Conservation (phyloP, 495 filamentous ascomycete genomes). For the Aspergillus mulundensis region DNA sequence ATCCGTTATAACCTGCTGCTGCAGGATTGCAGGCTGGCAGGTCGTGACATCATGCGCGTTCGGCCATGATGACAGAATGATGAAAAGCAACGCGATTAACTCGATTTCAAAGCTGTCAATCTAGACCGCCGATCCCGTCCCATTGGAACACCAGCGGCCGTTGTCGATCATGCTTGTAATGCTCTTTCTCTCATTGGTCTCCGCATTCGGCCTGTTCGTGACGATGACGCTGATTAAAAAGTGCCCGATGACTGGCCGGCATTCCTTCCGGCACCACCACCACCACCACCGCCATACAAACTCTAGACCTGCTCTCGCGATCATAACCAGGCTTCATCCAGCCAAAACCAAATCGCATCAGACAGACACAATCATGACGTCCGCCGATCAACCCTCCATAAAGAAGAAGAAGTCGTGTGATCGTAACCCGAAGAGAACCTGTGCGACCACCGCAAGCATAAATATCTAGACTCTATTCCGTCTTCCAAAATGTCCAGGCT, state of each 20-base stretch:
- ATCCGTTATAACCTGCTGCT: background rate
- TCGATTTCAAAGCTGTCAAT: background rate
- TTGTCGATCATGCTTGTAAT: background rate
- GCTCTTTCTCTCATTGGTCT: background rate
- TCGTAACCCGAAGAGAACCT: no score
- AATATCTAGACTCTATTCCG: background rate
- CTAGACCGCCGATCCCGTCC: background rate
- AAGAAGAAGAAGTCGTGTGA: background rate
- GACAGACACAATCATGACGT: background rate
- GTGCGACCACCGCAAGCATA: no score
- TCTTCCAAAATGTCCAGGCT: background rate
- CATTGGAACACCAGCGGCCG: background rate
- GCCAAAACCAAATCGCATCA: background rate
- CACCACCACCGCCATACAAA: background rate
- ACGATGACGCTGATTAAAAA: background rate
- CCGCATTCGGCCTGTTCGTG: background rate
- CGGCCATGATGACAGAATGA: slow-evolving; percentile 2
- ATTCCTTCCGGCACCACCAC: background rate
- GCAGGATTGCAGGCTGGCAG: background rate
- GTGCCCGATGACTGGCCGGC: background rate
- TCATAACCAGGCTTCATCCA: background rate
- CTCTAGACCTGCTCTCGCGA: background rate
- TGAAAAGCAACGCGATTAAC: background rate
- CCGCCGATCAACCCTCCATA: background rate
- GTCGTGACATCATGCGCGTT: slow-evolving; percentile 4